Evolutionary conservation across 768 basidiomycete genomes (phyloP).

Genomic region (Pseudohyphozyma bogoriensis): DNA sequence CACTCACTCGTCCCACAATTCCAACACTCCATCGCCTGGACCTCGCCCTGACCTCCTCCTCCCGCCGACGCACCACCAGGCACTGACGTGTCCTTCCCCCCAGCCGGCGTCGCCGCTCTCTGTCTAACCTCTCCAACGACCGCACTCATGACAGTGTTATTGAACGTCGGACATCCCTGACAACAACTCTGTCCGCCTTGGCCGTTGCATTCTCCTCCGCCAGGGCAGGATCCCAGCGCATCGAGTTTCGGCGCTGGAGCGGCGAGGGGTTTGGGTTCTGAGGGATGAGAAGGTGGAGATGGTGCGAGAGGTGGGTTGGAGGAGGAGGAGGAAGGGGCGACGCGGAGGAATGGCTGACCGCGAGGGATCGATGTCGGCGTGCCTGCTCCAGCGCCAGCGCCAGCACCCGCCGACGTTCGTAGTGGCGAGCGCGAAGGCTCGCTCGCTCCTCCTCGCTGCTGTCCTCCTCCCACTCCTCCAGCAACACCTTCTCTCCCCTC

Average conservation of each 20-base stretch:
- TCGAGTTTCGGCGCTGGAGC: slow-evolving; percentile 38
- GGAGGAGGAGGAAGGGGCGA: no score
- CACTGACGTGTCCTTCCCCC: neutral
- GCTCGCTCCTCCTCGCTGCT: no score
- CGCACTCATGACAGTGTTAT: slow-evolving; percentile 52
- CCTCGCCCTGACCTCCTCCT: slow-evolving; percentile 2
- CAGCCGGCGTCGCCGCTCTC: slow-evolving; percentile 4
- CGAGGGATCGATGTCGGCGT: no score
- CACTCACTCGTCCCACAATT: slow-evolving; percentile 32
- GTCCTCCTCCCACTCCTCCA: no score
- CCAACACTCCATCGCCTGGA: slow-evolving; percentile 32
- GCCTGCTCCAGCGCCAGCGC: no score
- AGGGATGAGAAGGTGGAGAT: neutral
- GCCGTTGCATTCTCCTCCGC: slow-evolving; percentile 95
- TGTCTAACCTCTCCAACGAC: neutral
- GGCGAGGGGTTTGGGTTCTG: neutral
- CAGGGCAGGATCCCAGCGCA: slow-evolving; percentile 67
- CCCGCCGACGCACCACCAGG: neutral
- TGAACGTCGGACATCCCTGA: slow-evolving; percentile 91
- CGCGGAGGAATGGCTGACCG: no score
- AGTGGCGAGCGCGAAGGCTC: no score
- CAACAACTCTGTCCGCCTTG: slow-evolving; percentile 89
- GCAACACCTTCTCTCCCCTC: no score
- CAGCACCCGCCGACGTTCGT: no score
- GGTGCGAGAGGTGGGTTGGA: no score